phyloP scores from a whole-genome alignment of 331 rosid genomes.

The Pyracantha coccinea region DNA sequence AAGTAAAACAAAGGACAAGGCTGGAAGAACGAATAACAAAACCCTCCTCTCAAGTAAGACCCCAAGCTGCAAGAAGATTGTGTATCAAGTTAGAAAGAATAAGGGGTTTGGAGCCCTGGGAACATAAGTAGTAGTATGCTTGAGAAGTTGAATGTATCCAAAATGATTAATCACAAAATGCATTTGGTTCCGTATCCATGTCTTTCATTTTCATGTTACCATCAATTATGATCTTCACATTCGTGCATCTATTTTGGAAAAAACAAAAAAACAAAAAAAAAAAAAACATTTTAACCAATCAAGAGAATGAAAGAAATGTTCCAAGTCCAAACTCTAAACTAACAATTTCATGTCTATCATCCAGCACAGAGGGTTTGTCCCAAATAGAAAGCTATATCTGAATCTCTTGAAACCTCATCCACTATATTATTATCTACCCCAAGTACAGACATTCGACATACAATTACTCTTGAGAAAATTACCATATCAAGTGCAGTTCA shows the following conservation, averaged over 20 bases:
- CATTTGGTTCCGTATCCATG: neutral
- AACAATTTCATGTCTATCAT: neutral
- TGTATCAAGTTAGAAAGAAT: constrained; percentile 17
- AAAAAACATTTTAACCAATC: neutral
- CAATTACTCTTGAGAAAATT: neutral
- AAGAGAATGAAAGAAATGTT: neutral
- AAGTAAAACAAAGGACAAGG: constrained; percentile 65
- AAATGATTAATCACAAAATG: neutral
- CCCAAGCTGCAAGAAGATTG: constrained; percentile 67
- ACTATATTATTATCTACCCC: neutral
- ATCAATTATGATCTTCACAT: neutral
- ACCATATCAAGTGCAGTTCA: neutral
- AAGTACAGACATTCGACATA: neutral
- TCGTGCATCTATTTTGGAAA: neutral
- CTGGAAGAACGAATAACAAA: constrained; percentile 46
- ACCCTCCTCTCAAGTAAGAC: constrained; percentile 69
- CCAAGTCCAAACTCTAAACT: neutral
- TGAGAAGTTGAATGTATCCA: neutral
- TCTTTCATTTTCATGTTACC: neutral
- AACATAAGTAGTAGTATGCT: neutral
- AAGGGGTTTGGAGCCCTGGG: neutral
- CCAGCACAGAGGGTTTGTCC: neutral
- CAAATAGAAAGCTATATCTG: neutral
- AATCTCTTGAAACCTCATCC: neutral
- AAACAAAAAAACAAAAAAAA: neutral